A percentile compares a stretch with the other conserved stretches of the same genome.
phyloP scores from a whole-genome alignment of 805 yeast genomes.

The Candida andamanensis region DNA sequence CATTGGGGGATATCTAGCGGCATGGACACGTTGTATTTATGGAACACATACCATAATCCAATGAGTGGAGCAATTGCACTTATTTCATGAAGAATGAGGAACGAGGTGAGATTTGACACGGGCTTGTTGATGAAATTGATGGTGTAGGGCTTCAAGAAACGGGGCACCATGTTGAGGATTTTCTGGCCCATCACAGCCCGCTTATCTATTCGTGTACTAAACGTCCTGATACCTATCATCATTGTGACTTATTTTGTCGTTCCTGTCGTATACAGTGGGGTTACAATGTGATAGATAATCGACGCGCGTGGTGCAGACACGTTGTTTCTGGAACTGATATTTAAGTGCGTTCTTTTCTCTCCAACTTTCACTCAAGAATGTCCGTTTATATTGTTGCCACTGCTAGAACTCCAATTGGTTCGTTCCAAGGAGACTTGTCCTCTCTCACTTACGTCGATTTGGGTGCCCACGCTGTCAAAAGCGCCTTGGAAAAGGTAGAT shows the following conservation, averaged over 20 bases:
- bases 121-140: constrained; percentile 50
- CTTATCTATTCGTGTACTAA: constrained; percentile 11
- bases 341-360: too few relatives aligned
- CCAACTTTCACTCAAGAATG: constrained; percentile 2
- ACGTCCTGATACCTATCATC: too few relatives aligned
- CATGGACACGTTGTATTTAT: constrained; percentile 45
- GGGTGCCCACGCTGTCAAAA: constrained; percentile 88
- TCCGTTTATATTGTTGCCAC: constrained; percentile 83
- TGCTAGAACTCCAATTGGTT: constrained; percentile 94
- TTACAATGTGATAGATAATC: too few relatives aligned
- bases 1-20: constrained; percentile 55
- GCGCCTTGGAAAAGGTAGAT: constrained; percentile 76
- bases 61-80: constrained; percentile 70
- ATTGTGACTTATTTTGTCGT: constrained; percentile 1
- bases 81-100: constrained; percentile 65
- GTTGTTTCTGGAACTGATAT: too few relatives aligned
- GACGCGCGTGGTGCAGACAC: too few relatives aligned
- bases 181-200: constrained; percentile 11
- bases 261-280: too few relatives aligned
- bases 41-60: constrained; percentile 62
- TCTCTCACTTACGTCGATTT: constrained; percentile 76
- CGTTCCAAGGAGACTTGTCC: constrained; percentile 81
- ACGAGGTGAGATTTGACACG: constrained; percentile 55
- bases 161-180: constrained; percentile 40
- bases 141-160: constrained; percentile 46